Evolutionary conservation across 2,329 filamentous ascomycete genomes (phyloP).

Genomic region (Pestalotiopsis sp.): DNA sequence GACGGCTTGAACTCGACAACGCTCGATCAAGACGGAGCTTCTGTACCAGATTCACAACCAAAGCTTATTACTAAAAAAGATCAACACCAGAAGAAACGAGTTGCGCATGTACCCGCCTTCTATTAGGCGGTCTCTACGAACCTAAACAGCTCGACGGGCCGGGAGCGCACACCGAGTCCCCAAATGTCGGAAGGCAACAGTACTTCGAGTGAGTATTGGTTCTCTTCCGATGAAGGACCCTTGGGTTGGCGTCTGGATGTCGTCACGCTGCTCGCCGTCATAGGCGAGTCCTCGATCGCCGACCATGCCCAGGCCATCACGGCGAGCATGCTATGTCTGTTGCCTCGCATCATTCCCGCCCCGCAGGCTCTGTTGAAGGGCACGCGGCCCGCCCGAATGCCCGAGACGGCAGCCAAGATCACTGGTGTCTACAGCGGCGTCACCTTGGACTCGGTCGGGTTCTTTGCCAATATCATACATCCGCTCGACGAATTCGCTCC

Average conservation of each 20-base stretch:
- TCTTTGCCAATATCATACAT: constrained; percentile 65
- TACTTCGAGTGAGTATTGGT: constrained; percentile 20
- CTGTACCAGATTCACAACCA: background rate
- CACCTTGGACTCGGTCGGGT: constrained; percentile 57
- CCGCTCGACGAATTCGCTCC: constrained; percentile 52
- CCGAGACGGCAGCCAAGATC: constrained; percentile 56
- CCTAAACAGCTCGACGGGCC: background rate
- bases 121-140: background rate
- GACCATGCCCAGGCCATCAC: constrained; percentile 63
- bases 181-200: constrained; percentile 25
- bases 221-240: constrained; percentile 37
- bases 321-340: constrained; percentile 57
- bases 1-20: background rate
- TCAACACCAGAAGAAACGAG: background rate
- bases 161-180: background rate
- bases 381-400: constrained; percentile 56
- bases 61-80: background rate
- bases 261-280: constrained; percentile 64
- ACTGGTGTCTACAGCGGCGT: constrained; percentile 62
- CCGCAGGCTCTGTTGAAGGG: constrained; percentile 65
- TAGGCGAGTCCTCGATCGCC: constrained; percentile 62
- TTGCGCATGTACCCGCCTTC: background rate
- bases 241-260: constrained; percentile 61
- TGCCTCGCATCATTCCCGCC: constrained; percentile 64
- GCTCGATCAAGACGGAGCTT: background rate